Conservation (phyloP, 176 grass and related monocot genomes). For the Aegilops tauschii region DNA sequence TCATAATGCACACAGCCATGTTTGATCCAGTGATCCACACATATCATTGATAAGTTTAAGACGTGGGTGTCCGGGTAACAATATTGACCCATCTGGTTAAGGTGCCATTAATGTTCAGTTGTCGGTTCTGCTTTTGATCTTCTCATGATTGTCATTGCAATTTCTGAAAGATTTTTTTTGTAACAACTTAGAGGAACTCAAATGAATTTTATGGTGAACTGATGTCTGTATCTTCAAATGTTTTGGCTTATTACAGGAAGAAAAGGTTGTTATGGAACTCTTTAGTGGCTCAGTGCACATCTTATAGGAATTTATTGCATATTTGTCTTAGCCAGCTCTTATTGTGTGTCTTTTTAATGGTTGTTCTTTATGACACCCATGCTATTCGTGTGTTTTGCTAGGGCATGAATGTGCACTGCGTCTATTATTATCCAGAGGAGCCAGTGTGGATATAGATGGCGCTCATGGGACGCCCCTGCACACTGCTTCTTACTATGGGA, state of each 20-base stretch:
- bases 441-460: slow-evolving; percentile 23
- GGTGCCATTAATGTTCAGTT: background rate
- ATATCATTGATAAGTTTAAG: background rate
- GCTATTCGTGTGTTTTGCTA: background rate
- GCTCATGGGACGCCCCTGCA: slow-evolving; percentile 32
- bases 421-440: slow-evolving; percentile 44
- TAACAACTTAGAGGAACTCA: slow-evolving; percentile 4
- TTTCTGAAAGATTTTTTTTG: background rate
- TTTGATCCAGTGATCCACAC: background rate
- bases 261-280: background rate
- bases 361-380: background rate
- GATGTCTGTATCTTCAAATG: background rate
- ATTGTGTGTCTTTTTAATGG: background rate
- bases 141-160: background rate
- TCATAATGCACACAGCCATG: too few relatives aligned
- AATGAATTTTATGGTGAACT: background rate
- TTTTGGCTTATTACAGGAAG: background rate
- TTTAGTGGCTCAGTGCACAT: background rate
- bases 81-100: background rate
- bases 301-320: background rate
- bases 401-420: slow-evolving; percentile 22
- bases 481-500: slow-evolving; percentile 28
- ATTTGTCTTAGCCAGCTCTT: background rate
- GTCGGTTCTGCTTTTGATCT: background rate
- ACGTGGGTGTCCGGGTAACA: background rate